Evolutionary conservation across 257 asterid genomes (phyloP).

Genomic region (Lavandula angustifolia): DNA sequence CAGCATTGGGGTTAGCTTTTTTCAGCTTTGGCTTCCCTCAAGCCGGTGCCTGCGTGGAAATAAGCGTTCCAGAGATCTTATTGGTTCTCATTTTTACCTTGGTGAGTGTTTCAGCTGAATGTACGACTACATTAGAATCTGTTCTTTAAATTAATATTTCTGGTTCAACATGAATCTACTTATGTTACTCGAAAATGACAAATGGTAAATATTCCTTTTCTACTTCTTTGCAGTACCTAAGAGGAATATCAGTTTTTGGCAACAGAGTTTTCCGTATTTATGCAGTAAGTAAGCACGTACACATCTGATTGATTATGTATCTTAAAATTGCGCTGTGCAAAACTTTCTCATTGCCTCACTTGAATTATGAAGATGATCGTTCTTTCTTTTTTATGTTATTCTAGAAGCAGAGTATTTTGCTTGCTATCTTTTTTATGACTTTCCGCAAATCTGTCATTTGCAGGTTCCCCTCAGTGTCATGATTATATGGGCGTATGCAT

Average conservation of each 20-base stretch:
- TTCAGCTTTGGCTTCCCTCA: constrained; percentile 97
- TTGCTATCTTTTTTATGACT: constrained; percentile 25
- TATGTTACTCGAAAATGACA: constrained; percentile 23
- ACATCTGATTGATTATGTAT: constrained; percentile 7
- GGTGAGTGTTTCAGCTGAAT: constrained; percentile 57
- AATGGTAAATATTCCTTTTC: neutral
- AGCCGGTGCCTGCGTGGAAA: constrained; percentile 94
- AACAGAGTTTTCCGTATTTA: constrained; percentile 74
- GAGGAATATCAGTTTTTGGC: constrained; percentile 77
- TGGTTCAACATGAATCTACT: constrained; percentile 11
- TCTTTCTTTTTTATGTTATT: neutral
- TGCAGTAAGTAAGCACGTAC: constrained; percentile 53
- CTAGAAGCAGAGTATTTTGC: constrained; percentile 6
- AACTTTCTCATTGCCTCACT: neutral
- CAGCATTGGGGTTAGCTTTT: constrained; percentile 91
- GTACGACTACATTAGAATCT: constrained; percentile 2
- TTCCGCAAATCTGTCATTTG: constrained; percentile 28
- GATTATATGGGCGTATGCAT: constrained; percentile 91
- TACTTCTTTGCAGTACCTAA: constrained; percentile 66
- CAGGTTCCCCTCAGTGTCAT: constrained; percentile 93
- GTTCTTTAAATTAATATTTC: neutral
- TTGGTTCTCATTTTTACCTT: constrained; percentile 84
- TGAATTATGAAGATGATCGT: neutral
- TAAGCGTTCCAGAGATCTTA: constrained; percentile 82
- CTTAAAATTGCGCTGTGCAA: neutral